Conservation (phyloP, 495 filamentous ascomycete species). For the Hyaloscypha bicolor region DNA sequence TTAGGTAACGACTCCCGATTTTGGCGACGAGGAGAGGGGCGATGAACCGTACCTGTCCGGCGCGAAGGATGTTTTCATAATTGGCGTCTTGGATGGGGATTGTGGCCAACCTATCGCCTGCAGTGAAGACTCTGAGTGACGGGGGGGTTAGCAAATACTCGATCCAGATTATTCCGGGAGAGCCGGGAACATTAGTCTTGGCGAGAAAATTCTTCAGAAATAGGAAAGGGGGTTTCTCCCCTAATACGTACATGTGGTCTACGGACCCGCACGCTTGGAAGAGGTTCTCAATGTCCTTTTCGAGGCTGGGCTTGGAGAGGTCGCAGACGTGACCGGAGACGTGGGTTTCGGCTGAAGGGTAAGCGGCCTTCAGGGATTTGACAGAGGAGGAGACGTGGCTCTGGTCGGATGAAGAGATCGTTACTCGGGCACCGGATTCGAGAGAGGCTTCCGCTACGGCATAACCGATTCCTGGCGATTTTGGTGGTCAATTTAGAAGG, state of each 20-base stretch:
- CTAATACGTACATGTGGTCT: slow-evolving; percentile 51
- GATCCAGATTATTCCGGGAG: too few species aligned
- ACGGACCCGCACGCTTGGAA: slow-evolving; percentile 47
- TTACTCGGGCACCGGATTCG: slow-evolving; percentile 52
- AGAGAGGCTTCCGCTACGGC: slow-evolving; percentile 53
- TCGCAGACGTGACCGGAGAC: slow-evolving; percentile 51
- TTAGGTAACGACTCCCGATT: slow-evolving; percentile 47
- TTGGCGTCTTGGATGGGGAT: slow-evolving; percentile 41
- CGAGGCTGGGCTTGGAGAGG: slow-evolving; percentile 46
- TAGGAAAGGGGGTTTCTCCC: too few species aligned
- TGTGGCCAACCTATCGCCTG: slow-evolving; percentile 48
- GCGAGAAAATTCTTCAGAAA: too few species aligned
- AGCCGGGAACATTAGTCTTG: too few species aligned
- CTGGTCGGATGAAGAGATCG: slow-evolving; percentile 54
- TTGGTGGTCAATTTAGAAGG: neutral
- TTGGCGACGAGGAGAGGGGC: slow-evolving; percentile 58
- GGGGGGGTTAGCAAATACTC: too few species aligned
- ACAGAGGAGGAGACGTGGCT: slow-evolving; percentile 45
- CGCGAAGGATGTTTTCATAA: slow-evolving; percentile 39
- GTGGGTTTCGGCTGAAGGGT: slow-evolving; percentile 35
- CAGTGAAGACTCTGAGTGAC: slow-evolving; percentile 50
- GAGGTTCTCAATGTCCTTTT: slow-evolving; percentile 48
- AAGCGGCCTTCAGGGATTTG: slow-evolving; percentile 37
- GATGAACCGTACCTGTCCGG: slow-evolving; percentile 52
- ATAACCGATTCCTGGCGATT: slow-evolving; percentile 52